A percentile compares a stretch with the other conserved stretches of the same genome.
These are phyloP conservation scores for Diaporthe velutina DNA, from an alignment of 2,329 filamentous ascomycete species.

Conservation along the genomic window DNA sequence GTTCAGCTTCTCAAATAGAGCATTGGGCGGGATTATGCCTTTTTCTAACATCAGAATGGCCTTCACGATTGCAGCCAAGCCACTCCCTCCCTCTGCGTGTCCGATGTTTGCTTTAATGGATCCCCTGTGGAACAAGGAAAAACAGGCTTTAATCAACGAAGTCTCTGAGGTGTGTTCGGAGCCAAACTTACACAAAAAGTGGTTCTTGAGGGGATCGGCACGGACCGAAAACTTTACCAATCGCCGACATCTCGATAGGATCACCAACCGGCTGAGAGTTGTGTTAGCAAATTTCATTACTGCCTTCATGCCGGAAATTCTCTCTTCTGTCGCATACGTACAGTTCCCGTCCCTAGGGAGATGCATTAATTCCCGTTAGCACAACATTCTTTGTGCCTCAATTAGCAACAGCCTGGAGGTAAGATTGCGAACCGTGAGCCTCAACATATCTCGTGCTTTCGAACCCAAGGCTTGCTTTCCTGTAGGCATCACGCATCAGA, in stretches of 20 bases:
- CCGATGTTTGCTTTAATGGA: constrained; percentile 49
- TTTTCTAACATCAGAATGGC: constrained; percentile 47
- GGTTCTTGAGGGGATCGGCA: constrained; percentile 26
- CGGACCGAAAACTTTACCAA: constrained; percentile 39
- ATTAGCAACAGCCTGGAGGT: no score
- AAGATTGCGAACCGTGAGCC: constrained; percentile 47
- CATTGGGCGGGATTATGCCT: constrained; percentile 45
- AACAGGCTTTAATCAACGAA: no score
- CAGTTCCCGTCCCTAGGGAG: no score
- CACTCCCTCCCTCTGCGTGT: constrained; percentile 48
- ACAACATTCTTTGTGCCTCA: no score
- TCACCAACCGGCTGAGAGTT: constrained; percentile 54
- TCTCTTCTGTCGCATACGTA: no score
- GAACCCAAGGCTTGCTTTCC: constrained; percentile 43
- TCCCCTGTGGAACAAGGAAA: not conserved
- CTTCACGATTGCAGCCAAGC: constrained; percentile 49
- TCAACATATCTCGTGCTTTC: constrained; percentile 46
- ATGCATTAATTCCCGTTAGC: no score
- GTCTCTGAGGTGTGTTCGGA: no score
- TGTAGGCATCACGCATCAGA: constrained; percentile 51
- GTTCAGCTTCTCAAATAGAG: constrained; percentile 43
- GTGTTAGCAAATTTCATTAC: no score
- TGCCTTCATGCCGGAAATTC: no score
- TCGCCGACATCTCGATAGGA: constrained; percentile 51
- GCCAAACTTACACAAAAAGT: constrained; percentile 35